Evolutionary conservation across 805 yeast genomes (phyloP).

Genomic region (Yarrowia bubula): DNA sequence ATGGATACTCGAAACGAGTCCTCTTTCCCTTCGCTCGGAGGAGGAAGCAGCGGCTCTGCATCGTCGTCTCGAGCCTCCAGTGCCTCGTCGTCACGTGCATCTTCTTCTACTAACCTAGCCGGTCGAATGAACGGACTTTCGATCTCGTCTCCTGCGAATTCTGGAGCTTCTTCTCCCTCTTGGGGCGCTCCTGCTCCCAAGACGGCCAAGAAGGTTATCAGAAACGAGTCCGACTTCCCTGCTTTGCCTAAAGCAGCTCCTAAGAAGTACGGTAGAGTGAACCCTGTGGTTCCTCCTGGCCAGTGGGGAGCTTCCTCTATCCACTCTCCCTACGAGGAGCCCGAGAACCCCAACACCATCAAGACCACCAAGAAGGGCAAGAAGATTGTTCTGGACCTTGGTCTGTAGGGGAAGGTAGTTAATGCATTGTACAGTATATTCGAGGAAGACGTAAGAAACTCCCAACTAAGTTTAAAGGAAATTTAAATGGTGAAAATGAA

Average conservation of each 20-base stretch:
- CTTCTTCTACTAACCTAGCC: slow-evolving; percentile 14
- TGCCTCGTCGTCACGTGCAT: slow-evolving; percentile 1
- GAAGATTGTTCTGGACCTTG: slow-evolving; percentile 21
- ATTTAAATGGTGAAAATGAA: no score
- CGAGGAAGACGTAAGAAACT: neutral
- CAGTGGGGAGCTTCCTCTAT: slow-evolving; percentile 10
- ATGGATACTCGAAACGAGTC: slow-evolving; percentile 15
- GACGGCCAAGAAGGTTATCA: slow-evolving; percentile 19
- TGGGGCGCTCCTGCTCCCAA: slow-evolving; percentile 23
- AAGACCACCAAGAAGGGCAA: slow-evolving; percentile 25
- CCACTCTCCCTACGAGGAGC: slow-evolving; percentile 14
- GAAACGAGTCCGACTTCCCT: slow-evolving; percentile 30
- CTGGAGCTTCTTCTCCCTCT: neutral
- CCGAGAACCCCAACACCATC: slow-evolving; percentile 21
- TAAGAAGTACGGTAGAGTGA: slow-evolving; percentile 23
- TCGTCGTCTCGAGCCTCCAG: neutral
- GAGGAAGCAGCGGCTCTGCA: slow-evolving; percentile 16
- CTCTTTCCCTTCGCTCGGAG: slow-evolving; percentile 19
- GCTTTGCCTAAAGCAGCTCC: slow-evolving; percentile 24
- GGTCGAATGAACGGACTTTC: slow-evolving; percentile 27
- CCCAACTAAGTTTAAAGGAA: neutral
- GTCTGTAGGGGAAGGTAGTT: slow-evolving; percentile 4
- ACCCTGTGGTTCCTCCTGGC: slow-evolving; percentile 16
- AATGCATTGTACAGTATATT: neutral
- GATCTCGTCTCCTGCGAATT: neutral